These are phyloP conservation scores for Podospora pseudopauciseta DNA, from an alignment of 495 filamentous ascomycete species.

Conservation along the genomic window DNA sequence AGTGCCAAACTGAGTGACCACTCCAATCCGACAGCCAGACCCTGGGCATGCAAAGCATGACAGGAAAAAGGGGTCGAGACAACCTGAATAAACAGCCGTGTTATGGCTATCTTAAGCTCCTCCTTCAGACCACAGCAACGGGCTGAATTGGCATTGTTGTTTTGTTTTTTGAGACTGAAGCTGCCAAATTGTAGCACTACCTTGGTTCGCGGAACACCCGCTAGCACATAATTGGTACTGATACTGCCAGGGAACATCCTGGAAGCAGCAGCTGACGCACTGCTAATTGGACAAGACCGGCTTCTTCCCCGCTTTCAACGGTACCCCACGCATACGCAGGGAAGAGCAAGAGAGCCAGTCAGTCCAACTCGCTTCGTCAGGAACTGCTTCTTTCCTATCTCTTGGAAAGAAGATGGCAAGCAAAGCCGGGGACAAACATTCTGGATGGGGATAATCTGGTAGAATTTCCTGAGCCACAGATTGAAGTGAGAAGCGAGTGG, in stretches of 20 bases:
- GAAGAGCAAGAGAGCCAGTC: background rate
- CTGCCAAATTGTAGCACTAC: slow-evolving; percentile 9
- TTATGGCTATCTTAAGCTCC: background rate
- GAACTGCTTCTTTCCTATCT: background rate
- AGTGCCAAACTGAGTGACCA: background rate
- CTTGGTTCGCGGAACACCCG: slow-evolving; percentile 16
- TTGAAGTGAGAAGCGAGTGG: background rate
- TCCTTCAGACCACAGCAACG: background rate
- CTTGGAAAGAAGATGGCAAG: background rate
- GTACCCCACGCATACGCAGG: slow-evolving; percentile 16
- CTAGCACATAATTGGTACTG: slow-evolving; percentile 7
- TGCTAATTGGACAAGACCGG: slow-evolving; percentile 9
- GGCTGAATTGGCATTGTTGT: background rate
- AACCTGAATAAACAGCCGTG: background rate
- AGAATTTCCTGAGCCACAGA: background rate
- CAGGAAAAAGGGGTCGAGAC: background rate
- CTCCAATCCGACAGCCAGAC: background rate
- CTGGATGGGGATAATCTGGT: background rate
- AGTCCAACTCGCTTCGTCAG: background rate
- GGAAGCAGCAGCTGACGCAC: background rate
- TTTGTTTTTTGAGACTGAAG: background rate
- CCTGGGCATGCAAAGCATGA: background rate
- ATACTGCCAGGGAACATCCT: slow-evolving; percentile 11
- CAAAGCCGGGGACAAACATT: background rate
- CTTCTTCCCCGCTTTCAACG: slow-evolving; percentile 18